phyloP scores from a whole-genome alignment of 2,329 filamentous ascomycete genomes.

The Dothistroma pini region DNA sequence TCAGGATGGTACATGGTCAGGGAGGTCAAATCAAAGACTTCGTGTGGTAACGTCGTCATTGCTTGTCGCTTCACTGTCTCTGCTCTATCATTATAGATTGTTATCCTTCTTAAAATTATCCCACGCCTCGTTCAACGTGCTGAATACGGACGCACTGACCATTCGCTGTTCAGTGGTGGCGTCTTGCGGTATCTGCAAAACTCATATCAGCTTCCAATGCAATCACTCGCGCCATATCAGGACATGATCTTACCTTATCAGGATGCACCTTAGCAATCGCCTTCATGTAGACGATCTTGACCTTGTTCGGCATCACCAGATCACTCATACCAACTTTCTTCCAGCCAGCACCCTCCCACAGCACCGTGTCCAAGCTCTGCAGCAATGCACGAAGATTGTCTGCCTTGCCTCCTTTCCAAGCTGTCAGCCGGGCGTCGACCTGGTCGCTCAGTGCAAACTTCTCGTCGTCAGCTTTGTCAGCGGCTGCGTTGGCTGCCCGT shows the following conservation, averaged over 20 bases:
- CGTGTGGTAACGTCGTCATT: no score
- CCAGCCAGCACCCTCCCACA: conserved; percentile 93
- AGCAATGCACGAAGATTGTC: conserved; percentile 88
- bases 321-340: conserved; percentile 96
- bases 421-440: conserved; percentile 72
- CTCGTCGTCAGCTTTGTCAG: conserved; percentile 84
- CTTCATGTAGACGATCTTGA: conserved; percentile 99
- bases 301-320: conserved; percentile 85
- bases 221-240: neutral
- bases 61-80: neutral
- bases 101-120: conserved; percentile 66
- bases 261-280: conserved; percentile 98
- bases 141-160: conserved; percentile 64
- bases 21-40: no score
- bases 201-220: conserved; percentile 10
- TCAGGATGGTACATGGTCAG: no score
- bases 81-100: conserved; percentile 41
- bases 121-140: conserved; percentile 64
- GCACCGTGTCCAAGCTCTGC: conserved; percentile 78
- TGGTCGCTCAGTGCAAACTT: conserved; percentile 84
- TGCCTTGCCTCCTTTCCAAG: conserved; percentile 87
- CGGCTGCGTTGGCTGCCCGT: conserved; percentile 77
- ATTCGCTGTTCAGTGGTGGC: conserved; percentile 66
- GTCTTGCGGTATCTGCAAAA: conserved; percentile 55
- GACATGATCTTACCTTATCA: conserved; percentile 73